Percentiles rank a stretch among this genome's conserved stretches.
phyloP scores from a whole-genome alignment of 306 rosid genomes.

The Vigna nakashimae region DNA sequence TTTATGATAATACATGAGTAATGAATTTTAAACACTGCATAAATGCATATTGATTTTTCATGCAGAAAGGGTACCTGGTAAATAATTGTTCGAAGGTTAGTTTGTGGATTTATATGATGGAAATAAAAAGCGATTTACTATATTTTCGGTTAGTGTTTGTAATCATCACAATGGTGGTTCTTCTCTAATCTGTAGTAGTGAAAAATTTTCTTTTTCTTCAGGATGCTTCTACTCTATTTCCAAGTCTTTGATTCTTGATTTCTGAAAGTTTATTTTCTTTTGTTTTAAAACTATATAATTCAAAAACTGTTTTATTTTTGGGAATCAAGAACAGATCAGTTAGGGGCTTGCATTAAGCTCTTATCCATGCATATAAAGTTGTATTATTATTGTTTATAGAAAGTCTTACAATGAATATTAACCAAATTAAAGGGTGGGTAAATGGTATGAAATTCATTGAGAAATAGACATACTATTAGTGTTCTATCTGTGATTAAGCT shows the following conservation, averaged over 20 bases:
- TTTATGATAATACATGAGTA: conserved; percentile 30
- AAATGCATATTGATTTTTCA: conserved; percentile 23
- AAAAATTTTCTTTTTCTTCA: not conserved
- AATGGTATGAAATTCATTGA: conserved; percentile 9
- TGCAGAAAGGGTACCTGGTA: conserved; percentile 39
- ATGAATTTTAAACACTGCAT: conserved; percentile 34
- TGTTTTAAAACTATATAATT: conserved; percentile 3
- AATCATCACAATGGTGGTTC: conserved; percentile 13
- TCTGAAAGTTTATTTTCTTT: conserved; percentile 20
- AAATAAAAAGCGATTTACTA: conserved; percentile 14
- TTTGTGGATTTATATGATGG: conserved; percentile 37
- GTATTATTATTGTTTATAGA: conserved; percentile 19
- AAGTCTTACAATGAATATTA: conserved; percentile 24
- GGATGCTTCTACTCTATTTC: conserved; percentile 21
- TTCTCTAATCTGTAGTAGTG: conserved; percentile 29
- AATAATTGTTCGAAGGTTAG: conserved; percentile 33
- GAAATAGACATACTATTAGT: conserved; percentile 35
- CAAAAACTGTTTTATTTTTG: conserved; percentile 20
- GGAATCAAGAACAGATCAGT: conserved; percentile 25
- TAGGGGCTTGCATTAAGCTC: conserved; percentile 33
- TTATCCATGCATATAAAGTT: conserved; percentile 16
- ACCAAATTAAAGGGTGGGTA: conserved; percentile 17
- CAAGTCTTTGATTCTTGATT: conserved; percentile 13
- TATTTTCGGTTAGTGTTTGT: conserved; percentile 38
- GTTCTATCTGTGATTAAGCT: conserved; percentile 27